Evolutionary conservation across 2,329 filamentous ascomycete species (phyloP), one percentile per base, ranked within the genome.

Genomic region (Cladosporium colombiae): DNA sequence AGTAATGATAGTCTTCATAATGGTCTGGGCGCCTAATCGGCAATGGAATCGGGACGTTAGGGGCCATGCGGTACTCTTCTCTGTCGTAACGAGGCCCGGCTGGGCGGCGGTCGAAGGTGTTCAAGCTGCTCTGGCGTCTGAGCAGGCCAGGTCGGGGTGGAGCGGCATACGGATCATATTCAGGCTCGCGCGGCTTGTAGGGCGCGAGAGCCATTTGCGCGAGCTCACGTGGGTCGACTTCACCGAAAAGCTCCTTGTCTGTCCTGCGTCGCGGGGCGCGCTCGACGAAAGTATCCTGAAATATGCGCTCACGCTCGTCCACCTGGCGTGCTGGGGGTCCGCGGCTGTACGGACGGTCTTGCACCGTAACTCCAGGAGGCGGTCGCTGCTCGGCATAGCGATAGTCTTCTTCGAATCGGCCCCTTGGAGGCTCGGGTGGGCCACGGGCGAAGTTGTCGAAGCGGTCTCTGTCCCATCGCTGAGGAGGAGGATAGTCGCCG

Each of bases 31-130:
- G 83, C 65, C 80, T 80, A 37, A 83, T 81, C 1, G 88, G 85
- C 69, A 89, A 84, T 21, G 90, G 90, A 50, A 92, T 85, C 11
- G 89, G 88, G 33, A 91, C 87, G n/a, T 89, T 87, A 10, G 76
- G 69, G 67, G 87, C 86, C n/a, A 86, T 82, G n/a, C 84, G 83
- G 70, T 88, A 88, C 68, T 90, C 87, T 61, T 88, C 86, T 23
- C 84, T 78, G 44, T 89, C 82, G 67, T 84, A 84, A 53, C 85
- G 83, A 35, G 84, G 82, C 18, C 61, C 61, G 64, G 83, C 72
- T 1, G 91, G 89, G 31, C 88, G 88, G 58, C 93, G 88, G 78
- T 97, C 93, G 75, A 92, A 97, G 0, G 91, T 96, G 77, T 97
- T 93, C 46, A 97, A 83, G 62, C 92, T 96, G 16, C 92, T 96